These are phyloP conservation scores for Hyaloscypha hepaticicola DNA, from an alignment of 495 filamentous ascomycete genomes.

Conservation along the genomic window DNA sequence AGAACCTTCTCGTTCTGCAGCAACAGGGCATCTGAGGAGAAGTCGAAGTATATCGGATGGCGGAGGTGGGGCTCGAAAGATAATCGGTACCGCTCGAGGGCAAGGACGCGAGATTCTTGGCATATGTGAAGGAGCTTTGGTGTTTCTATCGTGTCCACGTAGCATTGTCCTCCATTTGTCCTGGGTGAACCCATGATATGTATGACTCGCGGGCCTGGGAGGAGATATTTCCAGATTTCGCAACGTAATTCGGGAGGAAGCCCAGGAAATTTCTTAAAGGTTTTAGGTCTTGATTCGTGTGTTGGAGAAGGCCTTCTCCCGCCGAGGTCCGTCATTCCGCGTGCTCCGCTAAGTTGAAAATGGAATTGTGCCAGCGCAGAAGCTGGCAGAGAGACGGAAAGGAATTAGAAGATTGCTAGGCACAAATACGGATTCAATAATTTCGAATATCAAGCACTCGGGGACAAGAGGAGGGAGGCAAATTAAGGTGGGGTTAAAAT, in stretches of 20 bases:
- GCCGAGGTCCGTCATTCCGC: neutral
- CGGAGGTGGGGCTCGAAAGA: neutral
- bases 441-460: too few species aligned
- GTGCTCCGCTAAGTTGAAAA: too few species aligned
- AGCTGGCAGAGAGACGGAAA: too few species aligned
- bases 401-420: too few species aligned
- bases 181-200: neutral
- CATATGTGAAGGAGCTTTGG: neutral
- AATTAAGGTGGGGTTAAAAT: too few species aligned
- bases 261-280: neutral
- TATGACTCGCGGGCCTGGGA: conserved; percentile 5
- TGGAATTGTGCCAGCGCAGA: too few species aligned
- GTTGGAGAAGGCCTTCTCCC: neutral
- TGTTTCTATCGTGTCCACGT: neutral
- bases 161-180: neutral
- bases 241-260: neutral
- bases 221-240: neutral
- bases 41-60: conserved; percentile 1
- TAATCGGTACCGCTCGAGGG: neutral
- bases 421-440: too few species aligned
- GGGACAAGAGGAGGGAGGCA: too few species aligned
- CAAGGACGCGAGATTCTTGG: neutral
- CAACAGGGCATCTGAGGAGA: neutral
- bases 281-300: neutral
- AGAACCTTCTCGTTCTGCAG: neutral